These are phyloP conservation scores for Talaromyces marneffei DNA, from an alignment of 2,329 filamentous ascomycete genomes.

Conservation along the genomic window DNA sequence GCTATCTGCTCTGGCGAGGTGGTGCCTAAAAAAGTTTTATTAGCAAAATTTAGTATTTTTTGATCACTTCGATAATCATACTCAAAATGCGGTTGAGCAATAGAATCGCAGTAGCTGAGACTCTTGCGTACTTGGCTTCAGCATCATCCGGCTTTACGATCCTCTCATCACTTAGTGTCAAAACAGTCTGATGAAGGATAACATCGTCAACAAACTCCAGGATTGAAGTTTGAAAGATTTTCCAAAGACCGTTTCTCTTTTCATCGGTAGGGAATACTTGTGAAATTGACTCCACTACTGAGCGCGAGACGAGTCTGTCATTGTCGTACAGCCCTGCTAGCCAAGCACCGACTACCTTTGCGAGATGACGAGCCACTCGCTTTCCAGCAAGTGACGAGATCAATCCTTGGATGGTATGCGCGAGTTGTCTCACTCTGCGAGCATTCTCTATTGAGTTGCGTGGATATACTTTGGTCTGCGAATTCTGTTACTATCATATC, in stretches of 20 bases:
- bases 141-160: conserved; percentile 79
- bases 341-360: conserved; percentile 80
- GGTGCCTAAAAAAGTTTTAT: conserved; percentile 24
- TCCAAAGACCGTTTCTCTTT: conserved; percentile 72
- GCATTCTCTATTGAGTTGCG: conserved; percentile 85
- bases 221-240: conserved; percentile 72
- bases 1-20: conserved; percentile 47
- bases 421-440: conserved; percentile 78
- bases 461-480: conserved; percentile 76
- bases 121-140: conserved; percentile 75
- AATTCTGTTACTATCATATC: conserved; percentile 33
- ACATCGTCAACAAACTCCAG: conserved; percentile 76
- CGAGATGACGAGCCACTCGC: conserved; percentile 73
- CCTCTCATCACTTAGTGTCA: conserved; percentile 83
- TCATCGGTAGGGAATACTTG: conserved; percentile 73
- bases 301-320: conserved; percentile 67
- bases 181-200: conserved; percentile 67
- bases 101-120: conserved; percentile 57
- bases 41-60: conserved; percentile 13
- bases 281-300: conserved; percentile 70
- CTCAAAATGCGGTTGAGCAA: conserved; percentile 51
- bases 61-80: conserved; percentile 19
- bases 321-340: conserved; percentile 81
- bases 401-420: conserved; percentile 67
- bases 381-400: conserved; percentile 61